These are phyloP conservation scores for Fusarium sp. DNA, from an alignment of 2,329 filamentous ascomycete species.

Conservation along the genomic window DNA sequence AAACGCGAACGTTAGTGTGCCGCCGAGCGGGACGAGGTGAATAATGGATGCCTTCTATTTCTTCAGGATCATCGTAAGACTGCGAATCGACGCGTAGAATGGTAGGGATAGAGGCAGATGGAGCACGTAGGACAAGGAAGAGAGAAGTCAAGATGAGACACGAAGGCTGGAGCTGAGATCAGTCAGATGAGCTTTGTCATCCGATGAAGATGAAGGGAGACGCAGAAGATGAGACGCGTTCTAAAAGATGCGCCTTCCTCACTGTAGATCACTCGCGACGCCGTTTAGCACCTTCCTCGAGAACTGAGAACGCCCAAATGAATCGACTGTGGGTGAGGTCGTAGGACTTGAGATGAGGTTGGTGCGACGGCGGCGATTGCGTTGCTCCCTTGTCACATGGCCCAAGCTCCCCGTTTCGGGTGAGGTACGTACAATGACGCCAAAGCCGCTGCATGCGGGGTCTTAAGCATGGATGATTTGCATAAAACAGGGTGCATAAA, in stretches of 20 bases:
- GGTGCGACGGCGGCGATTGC: constrained; percentile 13
- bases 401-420: constrained; percentile 33
- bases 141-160: constrained; percentile 19
- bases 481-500: constrained; percentile 31
- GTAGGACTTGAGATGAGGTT: constrained; percentile 27
- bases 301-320: not conserved
- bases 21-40: not conserved
- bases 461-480: constrained; percentile 33
- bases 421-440: constrained; percentile 35
- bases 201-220: not conserved
- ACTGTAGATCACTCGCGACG: not conserved
- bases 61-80: constrained; percentile 24
- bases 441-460: constrained; percentile 29
- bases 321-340: constrained; percentile 9
- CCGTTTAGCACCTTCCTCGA: constrained; percentile 6
- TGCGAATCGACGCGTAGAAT: constrained; percentile 11
- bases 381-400: constrained; percentile 37
- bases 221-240: constrained; percentile 14
- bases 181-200: constrained; percentile 24
- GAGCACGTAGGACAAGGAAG: constrained; percentile 24
- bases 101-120: constrained; percentile 10
- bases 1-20: constrained; percentile 17
- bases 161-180: constrained; percentile 25
- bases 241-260: constrained; percentile 22
- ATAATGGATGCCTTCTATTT: constrained; percentile 7